Conservation (phyloP, 805 yeast species). For the Yarrowia hollandica region DNA sequence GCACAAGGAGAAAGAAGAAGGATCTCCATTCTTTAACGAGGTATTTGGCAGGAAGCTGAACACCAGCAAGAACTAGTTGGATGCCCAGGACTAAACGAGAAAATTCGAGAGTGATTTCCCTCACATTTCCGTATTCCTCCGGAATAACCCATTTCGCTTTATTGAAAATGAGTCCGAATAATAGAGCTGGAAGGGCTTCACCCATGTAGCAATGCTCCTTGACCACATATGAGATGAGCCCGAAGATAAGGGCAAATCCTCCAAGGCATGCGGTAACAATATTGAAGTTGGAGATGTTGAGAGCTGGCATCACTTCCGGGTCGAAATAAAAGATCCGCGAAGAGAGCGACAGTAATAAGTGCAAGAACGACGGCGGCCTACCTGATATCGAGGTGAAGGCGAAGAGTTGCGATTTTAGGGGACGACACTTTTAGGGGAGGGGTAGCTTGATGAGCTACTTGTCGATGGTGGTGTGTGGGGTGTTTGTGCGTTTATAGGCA, state of each 20-base stretch:
- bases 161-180: slow-evolving; percentile 61
- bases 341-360: background rate
- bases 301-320: slow-evolving; percentile 8
- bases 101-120: slow-evolving; percentile 56
- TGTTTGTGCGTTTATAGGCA: background rate
- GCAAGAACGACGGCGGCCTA: slow-evolving; percentile 12
- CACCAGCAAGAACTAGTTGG: slow-evolving; percentile 72
- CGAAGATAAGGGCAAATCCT: slow-evolving; percentile 57
- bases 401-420: slow-evolving; percentile 2
- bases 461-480: background rate
- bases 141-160: slow-evolving; percentile 61
- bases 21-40: slow-evolving; percentile 60
- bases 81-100: slow-evolving; percentile 65
- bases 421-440: slow-evolving; percentile 25
- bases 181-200: slow-evolving; percentile 65
- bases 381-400: slow-evolving; percentile 28
- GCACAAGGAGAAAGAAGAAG: slow-evolving; percentile 57
- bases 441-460: slow-evolving; percentile 8
- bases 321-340: background rate
- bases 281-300: slow-evolving; percentile 38
- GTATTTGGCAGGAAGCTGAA: slow-evolving; percentile 68
- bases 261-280: slow-evolving; percentile 61
- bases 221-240: slow-evolving; percentile 58
- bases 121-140: slow-evolving; percentile 49
- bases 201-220: slow-evolving; percentile 62